Percentiles rank a stretch among this genome's conserved stretches.
phyloP scores from a whole-genome alignment of 768 basidiomycete genomes.

The Trametopsis cervina region DNA sequence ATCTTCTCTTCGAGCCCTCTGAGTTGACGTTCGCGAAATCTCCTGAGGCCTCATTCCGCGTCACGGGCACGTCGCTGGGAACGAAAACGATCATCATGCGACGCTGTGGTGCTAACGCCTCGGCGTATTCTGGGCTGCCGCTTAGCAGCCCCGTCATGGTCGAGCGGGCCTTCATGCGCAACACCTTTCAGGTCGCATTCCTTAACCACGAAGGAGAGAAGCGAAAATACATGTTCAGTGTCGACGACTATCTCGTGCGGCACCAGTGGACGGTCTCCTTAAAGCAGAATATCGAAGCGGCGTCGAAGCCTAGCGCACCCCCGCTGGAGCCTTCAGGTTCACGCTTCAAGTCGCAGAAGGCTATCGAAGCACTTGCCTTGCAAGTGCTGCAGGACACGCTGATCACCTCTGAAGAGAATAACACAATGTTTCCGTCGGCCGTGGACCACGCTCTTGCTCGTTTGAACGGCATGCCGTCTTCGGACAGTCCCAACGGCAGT shows the following conservation, averaged over 20 bases:
- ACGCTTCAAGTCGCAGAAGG: slow-evolving; percentile 45
- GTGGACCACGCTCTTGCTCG: slow-evolving; percentile 30
- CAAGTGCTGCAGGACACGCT: slow-evolving; percentile 81
- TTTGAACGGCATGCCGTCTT: slow-evolving; percentile 13
- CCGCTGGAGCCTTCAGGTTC: slow-evolving; percentile 30
- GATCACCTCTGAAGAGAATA: slow-evolving; percentile 33
- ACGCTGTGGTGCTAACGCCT: slow-evolving; percentile 77
- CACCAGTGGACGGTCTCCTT: slow-evolving; percentile 69
- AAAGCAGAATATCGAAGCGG: slow-evolving; percentile 55
- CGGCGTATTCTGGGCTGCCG: slow-evolving; percentile 76
- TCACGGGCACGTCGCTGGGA: slow-evolving; percentile 83
- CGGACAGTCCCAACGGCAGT: slow-evolving; percentile 3
- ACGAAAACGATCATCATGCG: slow-evolving; percentile 77
- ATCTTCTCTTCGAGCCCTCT: slow-evolving; percentile 83
- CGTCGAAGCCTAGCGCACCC: slow-evolving; percentile 27
- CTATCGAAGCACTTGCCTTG: slow-evolving; percentile 72
- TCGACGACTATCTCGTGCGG: slow-evolving; percentile 70
- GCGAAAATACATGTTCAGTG: slow-evolving; percentile 92
- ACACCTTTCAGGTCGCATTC: slow-evolving; percentile 94
- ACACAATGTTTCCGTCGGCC: slow-evolving; percentile 19
- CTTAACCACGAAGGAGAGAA: slow-evolving; percentile 55
- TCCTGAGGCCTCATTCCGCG: slow-evolving; percentile 80
- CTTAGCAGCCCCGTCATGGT: slow-evolving; percentile 71
- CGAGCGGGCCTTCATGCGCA: slow-evolving; percentile 92
- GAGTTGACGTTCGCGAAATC: slow-evolving; percentile 73